phyloP scores from a whole-genome alignment of 2,329 filamentous ascomycete species.

The Colletotrichum godetiae region DNA sequence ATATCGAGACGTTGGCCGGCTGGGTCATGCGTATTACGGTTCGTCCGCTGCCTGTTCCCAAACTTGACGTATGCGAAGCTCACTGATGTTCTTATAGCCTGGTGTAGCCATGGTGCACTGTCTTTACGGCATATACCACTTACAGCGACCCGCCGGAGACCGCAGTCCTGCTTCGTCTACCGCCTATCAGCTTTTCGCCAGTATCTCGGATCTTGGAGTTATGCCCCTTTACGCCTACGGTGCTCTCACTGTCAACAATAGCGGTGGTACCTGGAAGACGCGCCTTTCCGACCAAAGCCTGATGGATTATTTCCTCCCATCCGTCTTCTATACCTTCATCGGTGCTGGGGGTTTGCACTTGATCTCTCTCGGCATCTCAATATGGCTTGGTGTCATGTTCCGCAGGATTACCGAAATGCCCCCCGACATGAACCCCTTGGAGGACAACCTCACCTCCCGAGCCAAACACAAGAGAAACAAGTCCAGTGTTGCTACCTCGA shows the following conservation, averaged over 20 bases:
- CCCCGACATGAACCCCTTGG: slow-evolving; percentile 95
- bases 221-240: slow-evolving; percentile 68
- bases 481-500: slow-evolving; percentile 62
- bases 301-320: slow-evolving; percentile 69
- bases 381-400: slow-evolving; percentile 84
- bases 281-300: slow-evolving; percentile 69
- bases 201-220: slow-evolving; percentile 73
- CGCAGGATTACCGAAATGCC: slow-evolving; percentile 84
- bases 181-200: slow-evolving; percentile 89
- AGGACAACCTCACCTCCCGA: slow-evolving; percentile 83
- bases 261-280: slow-evolving; percentile 71
- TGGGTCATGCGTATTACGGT: slow-evolving; percentile 85
- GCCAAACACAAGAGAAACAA: slow-evolving; percentile 80
- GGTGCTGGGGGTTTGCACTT: slow-evolving; percentile 75
- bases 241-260: slow-evolving; percentile 56
- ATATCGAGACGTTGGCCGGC: slow-evolving; percentile 70
- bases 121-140: slow-evolving; percentile 84
- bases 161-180: slow-evolving; percentile 84
- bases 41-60: slow-evolving; percentile 49
- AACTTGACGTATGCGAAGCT: neutral
- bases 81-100: slow-evolving; percentile 64
- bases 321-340: slow-evolving; percentile 76
- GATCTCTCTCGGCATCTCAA: slow-evolving; percentile 74
- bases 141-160: slow-evolving; percentile 74
- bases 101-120: slow-evolving; percentile 79